Percentiles rank a stretch among this genome's conserved stretches.
These are phyloP conservation scores for Fusarium sacchari DNA, from an alignment of 2,329 filamentous ascomycete genomes.

Conservation along the genomic window DNA sequence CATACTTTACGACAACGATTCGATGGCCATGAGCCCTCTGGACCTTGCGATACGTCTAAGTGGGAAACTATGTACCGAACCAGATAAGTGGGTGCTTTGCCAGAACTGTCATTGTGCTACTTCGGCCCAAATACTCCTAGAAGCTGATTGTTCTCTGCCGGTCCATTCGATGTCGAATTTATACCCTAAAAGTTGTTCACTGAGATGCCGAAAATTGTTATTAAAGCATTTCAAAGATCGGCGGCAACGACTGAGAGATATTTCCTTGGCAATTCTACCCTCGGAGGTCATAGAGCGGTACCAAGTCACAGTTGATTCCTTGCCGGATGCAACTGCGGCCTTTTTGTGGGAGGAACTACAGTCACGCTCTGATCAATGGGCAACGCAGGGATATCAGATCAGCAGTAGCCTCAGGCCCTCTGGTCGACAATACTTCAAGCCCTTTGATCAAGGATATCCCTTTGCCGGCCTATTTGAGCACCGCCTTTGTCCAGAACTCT, in stretches of 20 bases:
- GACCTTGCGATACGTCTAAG: background rate
- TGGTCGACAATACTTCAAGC: no score
- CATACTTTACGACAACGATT: background rate
- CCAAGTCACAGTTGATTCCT: background rate
- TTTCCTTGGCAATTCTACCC: background rate
- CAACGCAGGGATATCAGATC: no score
- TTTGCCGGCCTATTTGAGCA: no score
- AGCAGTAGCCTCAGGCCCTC: no score
- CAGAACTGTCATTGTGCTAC: background rate
- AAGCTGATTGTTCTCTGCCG: background rate
- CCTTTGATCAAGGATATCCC: no score
- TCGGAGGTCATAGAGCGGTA: background rate
- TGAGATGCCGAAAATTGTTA: background rate
- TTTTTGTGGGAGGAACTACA: background rate
- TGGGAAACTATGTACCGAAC: background rate
- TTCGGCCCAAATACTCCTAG: background rate
- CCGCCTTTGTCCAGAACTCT: no score
- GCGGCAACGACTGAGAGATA: background rate
- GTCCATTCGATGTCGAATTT: background rate
- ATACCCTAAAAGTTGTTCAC: background rate
- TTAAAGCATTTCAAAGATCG: background rate
- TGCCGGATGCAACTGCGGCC: background rate
- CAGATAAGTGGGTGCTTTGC: background rate
- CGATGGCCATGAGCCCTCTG: accelerated
- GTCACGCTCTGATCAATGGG: no score